Evolutionary conservation across 2,329 filamentous ascomycete species (phyloP).

Genomic region (Atkinsonella hypoxylon): DNA sequence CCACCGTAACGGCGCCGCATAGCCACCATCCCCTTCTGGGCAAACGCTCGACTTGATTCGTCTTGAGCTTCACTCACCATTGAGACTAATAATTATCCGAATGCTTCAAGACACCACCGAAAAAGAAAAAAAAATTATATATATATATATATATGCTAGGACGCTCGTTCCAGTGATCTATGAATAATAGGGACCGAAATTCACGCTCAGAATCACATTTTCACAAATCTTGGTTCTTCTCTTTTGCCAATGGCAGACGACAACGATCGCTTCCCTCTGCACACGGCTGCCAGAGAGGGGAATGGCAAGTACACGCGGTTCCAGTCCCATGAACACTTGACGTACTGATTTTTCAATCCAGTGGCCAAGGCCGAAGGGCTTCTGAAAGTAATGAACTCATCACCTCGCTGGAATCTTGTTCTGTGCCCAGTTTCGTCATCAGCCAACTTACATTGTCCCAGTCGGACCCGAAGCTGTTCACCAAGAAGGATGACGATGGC

Average conservation of each 20-base stretch:
- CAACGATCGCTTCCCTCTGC: constrained; percentile 63
- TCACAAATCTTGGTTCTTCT: too few species aligned
- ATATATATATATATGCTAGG: too few species aligned
- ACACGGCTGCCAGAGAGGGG: constrained; percentile 77
- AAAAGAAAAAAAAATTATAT: too few species aligned
- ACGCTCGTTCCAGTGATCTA: background rate
- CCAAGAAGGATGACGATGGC: constrained; percentile 67
- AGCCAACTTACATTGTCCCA: constrained; percentile 19
- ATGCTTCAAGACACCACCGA: background rate
- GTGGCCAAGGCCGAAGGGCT: constrained; percentile 10
- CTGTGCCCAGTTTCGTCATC: too few species aligned
- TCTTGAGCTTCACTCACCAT: background rate
- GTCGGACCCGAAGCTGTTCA: constrained; percentile 69
- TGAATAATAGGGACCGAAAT: too few species aligned
- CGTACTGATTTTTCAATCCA: background rate
- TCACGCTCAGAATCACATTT: too few species aligned
- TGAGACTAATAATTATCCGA: too few species aligned
- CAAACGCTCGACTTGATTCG: background rate
- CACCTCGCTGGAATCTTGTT: too few species aligned
- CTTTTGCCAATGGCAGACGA: constrained; percentile 21
- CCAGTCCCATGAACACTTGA: background rate
- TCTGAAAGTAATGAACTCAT: constrained; percentile 7
- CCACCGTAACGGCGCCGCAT: background rate
- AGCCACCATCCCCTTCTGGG: background rate
- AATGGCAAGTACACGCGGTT: constrained; percentile 44